Evolutionary conservation across 805 yeast species (phyloP).

Genomic region (Candida suzukii): DNA sequence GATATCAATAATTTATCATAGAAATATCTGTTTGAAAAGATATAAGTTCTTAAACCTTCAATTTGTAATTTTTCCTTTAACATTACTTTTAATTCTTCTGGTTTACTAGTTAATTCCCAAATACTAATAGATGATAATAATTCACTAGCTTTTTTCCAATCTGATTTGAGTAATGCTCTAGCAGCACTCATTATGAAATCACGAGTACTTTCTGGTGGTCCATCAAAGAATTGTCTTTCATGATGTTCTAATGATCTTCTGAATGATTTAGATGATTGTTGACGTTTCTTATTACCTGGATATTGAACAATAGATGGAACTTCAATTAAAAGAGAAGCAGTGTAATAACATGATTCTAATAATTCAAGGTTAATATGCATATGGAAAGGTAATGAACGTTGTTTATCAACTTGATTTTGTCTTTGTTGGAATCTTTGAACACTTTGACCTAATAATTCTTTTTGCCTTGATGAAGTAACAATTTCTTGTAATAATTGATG

Average conservation of each 20-base stretch:
- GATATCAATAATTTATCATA: constrained; percentile 68
- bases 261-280: constrained; percentile 64
- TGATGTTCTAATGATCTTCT: constrained; percentile 86
- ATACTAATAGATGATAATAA: constrained; percentile 71
- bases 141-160: constrained; percentile 75
- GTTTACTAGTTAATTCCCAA: constrained; percentile 76
- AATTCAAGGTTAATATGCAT: constrained; percentile 96
- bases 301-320: constrained; percentile 83
- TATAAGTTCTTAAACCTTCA: constrained; percentile 89
- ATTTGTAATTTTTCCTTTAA: constrained; percentile 73
- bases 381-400: constrained; percentile 91
- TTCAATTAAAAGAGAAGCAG: constrained; percentile 83
- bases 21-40: constrained; percentile 74
- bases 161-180: constrained; percentile 77
- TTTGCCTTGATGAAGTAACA: constrained; percentile 76
- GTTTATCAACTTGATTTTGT: constrained; percentile 49
- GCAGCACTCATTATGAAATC: constrained; percentile 93
- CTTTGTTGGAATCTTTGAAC: constrained; percentile 55
- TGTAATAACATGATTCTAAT: constrained; percentile 88
- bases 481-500: constrained; percentile 85
- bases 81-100: constrained; percentile 61
- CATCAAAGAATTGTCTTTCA: constrained; percentile 91
- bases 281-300: constrained; percentile 53
- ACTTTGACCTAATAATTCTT: constrained; percentile 93
- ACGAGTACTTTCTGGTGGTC: constrained; percentile 95